phyloP scores from a whole-genome alignment of 257 asterid genomes.

The Solanum medicagineum region DNA sequence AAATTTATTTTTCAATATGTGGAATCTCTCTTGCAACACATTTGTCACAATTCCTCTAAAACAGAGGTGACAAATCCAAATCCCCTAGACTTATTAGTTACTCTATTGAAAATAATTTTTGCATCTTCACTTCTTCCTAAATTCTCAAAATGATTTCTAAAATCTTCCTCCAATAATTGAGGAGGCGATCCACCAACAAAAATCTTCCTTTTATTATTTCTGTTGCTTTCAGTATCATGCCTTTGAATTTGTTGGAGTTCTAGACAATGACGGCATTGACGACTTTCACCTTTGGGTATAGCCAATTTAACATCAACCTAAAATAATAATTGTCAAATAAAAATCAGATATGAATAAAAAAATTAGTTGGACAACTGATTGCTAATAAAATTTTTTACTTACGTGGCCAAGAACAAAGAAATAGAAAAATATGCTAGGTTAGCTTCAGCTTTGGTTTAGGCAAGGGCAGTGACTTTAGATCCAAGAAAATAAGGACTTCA shows the following conservation, averaged over 20 bases:
- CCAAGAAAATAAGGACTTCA: too few relatives aligned
- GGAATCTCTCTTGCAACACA: neutral
- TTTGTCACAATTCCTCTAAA: neutral
- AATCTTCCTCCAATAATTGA: neutral
- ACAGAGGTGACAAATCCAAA: neutral
- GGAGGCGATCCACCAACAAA: conserved; percentile 21
- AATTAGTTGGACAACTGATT: too few relatives aligned
- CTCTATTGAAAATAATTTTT: neutral
- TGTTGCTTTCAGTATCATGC: neutral
- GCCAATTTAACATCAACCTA: conserved; percentile 16
- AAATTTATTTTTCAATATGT: neutral
- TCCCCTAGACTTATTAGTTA: neutral
- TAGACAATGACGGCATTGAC: neutral
- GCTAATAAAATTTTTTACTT: too few relatives aligned
- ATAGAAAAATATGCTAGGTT: too few relatives aligned
- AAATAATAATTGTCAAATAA: neutral
- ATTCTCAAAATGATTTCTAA: neutral
- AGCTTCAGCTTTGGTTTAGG: too few relatives aligned
- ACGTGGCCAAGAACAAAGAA: too few relatives aligned
- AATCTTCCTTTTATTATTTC: neutral
- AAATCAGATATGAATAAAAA: neutral
- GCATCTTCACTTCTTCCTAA: neutral
- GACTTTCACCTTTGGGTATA: neutral
- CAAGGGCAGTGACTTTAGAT: too few relatives aligned
- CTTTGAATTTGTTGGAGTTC: neutral